phyloP scores from a whole-genome alignment of 2,329 filamentous ascomycete genomes.

The Ophiostoma himal-ulmi region DNA sequence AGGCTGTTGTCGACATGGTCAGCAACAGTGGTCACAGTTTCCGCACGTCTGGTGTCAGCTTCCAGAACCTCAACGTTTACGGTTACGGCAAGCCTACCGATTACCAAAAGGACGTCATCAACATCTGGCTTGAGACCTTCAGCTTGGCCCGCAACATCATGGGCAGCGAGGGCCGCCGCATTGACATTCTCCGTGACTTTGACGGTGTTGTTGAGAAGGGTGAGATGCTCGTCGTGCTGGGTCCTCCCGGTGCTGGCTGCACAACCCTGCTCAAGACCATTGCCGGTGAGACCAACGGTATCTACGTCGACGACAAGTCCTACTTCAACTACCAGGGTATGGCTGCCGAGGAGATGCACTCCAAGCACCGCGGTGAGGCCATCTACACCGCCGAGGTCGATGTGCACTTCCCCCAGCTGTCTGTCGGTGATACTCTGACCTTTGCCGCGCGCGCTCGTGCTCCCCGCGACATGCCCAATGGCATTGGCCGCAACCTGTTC shows the following conservation, averaged over 20 bases:
- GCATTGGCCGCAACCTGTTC: constrained; percentile 44
- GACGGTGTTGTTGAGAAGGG: constrained; percentile 64
- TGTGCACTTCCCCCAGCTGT: constrained; percentile 70
- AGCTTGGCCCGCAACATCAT: constrained; percentile 45
- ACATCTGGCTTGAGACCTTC: constrained; percentile 50
- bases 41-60: constrained; percentile 59
- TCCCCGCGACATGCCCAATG: constrained; percentile 55
- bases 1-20: constrained; percentile 49
- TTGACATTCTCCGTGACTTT: constrained; percentile 63
- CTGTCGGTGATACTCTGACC: constrained; percentile 70
- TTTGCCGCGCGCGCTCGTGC: constrained; percentile 69
- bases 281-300: constrained; percentile 74
- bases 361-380: constrained; percentile 72
- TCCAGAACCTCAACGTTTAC: constrained; percentile 62
- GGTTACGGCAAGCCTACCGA: constrained; percentile 63
- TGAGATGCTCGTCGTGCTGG: constrained; percentile 71
- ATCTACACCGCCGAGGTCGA: constrained; percentile 84
- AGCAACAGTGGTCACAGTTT: constrained; percentile 49
- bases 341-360: constrained; percentile 67
- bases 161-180: constrained; percentile 49
- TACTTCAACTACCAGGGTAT: constrained; percentile 80
- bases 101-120: constrained; percentile 63
- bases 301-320: constrained; percentile 62
- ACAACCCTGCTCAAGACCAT: constrained; percentile 82
- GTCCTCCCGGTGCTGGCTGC: constrained; percentile 68